These are phyloP conservation scores for Bipolaris oryzae DNA, from an alignment of 2,329 filamentous ascomycete species.

Conservation along the genomic window DNA sequence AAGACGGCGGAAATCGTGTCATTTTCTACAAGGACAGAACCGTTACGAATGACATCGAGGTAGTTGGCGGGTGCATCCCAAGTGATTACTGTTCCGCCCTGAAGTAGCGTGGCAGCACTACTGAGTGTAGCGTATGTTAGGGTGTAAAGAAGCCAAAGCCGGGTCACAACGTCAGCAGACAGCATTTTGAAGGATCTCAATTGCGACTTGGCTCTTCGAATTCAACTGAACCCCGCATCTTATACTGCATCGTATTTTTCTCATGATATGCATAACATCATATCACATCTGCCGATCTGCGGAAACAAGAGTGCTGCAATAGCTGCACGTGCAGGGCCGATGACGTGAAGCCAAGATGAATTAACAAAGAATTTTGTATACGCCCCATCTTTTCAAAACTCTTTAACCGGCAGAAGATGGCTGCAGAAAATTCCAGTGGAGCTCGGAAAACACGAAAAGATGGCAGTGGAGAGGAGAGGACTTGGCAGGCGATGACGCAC, in stretches of 20 bases:
- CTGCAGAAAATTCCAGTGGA: not conserved
- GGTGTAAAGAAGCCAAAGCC: not conserved
- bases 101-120: conserved; percentile 12
- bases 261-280: not conserved
- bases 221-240: not conserved
- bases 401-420: not conserved
- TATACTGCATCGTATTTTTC: conserved; percentile 1
- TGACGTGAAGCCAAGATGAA: conserved; percentile 11
- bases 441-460: not conserved
- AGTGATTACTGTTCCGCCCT: conserved; percentile 51
- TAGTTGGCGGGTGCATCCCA: conserved; percentile 47
- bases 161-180: not conserved
- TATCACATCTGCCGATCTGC: not conserved
- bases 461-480: not conserved
- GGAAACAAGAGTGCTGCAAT: not conserved
- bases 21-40: conserved; percentile 50
- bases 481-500: conserved; percentile 4
- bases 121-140: conserved; percentile 4
- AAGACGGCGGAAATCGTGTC: conserved; percentile 44
- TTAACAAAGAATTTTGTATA: not conserved
- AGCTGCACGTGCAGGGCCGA: not conserved
- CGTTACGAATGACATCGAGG: conserved; percentile 50
- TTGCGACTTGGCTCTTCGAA: not conserved
- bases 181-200: conserved; percentile 3
- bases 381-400: not conserved